Conservation (phyloP, 2,329 filamentous ascomycete species). For the Sporothrix luriei region DNA sequence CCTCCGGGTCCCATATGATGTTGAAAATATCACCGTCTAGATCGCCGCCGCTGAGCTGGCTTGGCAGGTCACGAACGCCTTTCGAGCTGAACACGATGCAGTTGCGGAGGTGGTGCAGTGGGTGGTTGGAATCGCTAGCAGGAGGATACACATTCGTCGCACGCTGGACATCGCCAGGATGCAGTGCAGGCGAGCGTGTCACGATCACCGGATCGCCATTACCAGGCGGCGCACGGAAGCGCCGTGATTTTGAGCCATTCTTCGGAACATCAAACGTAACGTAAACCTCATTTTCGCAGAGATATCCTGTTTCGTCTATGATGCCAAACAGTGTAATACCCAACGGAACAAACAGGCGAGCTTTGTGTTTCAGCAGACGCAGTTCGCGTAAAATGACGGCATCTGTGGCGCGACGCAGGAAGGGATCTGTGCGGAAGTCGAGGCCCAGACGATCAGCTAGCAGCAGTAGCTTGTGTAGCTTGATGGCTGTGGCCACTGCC, state of each 20-base stretch:
- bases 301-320: conserved; percentile 75
- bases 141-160: conserved; percentile 65
- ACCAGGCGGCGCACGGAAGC: conserved; percentile 33
- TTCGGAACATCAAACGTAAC: conserved; percentile 48
- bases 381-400: conserved; percentile 70
- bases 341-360: conserved; percentile 69
- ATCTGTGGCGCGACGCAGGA: conserved; percentile 71
- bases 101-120: conserved; percentile 65
- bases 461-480: conserved; percentile 64
- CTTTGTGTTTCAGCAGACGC: conserved; percentile 74
- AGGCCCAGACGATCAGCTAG: conserved; percentile 60
- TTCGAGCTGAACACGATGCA: conserved; percentile 76
- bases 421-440: conserved; percentile 67
- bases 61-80: conserved; percentile 73
- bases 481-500: conserved; percentile 61
- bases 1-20: conserved; percentile 67
- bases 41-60: conserved; percentile 77
- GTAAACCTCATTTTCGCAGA: conserved; percentile 70
- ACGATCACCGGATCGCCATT: conserved; percentile 58
- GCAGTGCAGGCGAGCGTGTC: conserved; percentile 77
- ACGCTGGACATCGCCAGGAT: conserved; percentile 77
- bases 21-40: conserved; percentile 83
- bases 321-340: conserved; percentile 80
- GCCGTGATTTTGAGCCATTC: conserved; percentile 34
- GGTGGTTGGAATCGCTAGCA: conserved; percentile 48